Evolutionary conservation across 495 filamentous ascomycete genomes (phyloP).

Genomic region (Daldinia concentrica): DNA sequence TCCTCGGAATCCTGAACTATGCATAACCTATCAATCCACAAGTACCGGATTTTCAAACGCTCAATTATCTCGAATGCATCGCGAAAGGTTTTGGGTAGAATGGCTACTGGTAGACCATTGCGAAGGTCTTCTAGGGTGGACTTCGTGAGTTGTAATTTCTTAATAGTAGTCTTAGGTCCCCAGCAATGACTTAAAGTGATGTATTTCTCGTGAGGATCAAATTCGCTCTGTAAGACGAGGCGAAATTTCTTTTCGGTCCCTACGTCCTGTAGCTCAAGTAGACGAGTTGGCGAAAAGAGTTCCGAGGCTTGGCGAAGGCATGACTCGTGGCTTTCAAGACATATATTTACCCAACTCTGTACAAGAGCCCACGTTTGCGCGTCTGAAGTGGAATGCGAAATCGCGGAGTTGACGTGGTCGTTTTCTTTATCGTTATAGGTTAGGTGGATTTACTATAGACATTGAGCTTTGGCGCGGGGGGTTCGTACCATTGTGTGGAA

Average conservation of each 20-base stretch:
- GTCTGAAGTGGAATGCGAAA: constrained; percentile 31
- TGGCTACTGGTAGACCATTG: neutral
- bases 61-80: constrained; percentile 31
- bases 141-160: constrained; percentile 22
- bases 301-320: constrained; percentile 15
- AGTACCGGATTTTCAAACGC: constrained; percentile 23
- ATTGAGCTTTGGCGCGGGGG: neutral
- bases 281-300: constrained; percentile 30
- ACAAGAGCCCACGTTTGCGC: constrained; percentile 27
- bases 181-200: constrained; percentile 37
- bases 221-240: constrained; percentile 26
- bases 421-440: constrained; percentile 19
- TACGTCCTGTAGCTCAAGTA: constrained; percentile 13
- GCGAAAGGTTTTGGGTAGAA: constrained; percentile 28
- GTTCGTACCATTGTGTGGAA: constrained; percentile 27
- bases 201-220: constrained; percentile 32
- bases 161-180: constrained; percentile 2
- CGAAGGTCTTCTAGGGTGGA: constrained; percentile 1
- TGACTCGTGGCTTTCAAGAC: constrained; percentile 12
- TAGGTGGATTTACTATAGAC: neutral
- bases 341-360: constrained; percentile 32
- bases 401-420: constrained; percentile 28
- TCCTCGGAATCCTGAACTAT: constrained; percentile 33
- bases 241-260: constrained; percentile 22
- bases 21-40: constrained; percentile 40